Percentiles rank a stretch among this genome's conserved stretches.
These are phyloP conservation scores for Mycena chlorophos DNA, from an alignment of 768 basidiomycete species.

Conservation along the genomic window DNA sequence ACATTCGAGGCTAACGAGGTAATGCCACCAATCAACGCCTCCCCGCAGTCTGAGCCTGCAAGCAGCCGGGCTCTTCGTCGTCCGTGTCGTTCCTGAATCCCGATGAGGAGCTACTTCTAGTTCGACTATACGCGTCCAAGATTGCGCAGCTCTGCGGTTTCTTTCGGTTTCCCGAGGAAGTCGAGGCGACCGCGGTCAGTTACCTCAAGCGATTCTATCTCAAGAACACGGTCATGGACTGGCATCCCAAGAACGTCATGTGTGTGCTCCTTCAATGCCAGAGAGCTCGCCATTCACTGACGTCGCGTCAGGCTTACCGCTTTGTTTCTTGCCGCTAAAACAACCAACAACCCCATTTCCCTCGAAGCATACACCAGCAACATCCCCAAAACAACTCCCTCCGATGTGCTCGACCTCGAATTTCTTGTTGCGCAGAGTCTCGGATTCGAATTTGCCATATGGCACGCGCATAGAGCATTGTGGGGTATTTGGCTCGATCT, in stretches of 20 bases:
- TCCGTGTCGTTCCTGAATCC: constrained; percentile 74
- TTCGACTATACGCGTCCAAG: constrained; percentile 86
- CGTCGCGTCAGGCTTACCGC: constrained; percentile 76
- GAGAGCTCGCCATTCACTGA: not conserved
- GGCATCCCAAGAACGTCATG: constrained; percentile 99
- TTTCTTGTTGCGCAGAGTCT: constrained; percentile 95
- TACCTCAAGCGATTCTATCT: constrained; percentile 98
- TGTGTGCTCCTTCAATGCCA: constrained; percentile 38
- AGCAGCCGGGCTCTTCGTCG: constrained; percentile 70
- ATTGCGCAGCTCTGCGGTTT: constrained; percentile 81
- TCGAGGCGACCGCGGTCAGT: constrained; percentile 87
- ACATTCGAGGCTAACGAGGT: constrained; percentile 84
- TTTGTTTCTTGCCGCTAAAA: constrained; percentile 94
- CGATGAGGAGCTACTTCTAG: constrained; percentile 83
- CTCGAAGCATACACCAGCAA: constrained; percentile 81
- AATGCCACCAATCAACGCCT: constrained; percentile 22
- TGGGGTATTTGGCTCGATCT: constrained; percentile 89
- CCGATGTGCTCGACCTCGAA: constrained; percentile 91
- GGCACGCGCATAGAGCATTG: constrained; percentile 85
- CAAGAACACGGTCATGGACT: constrained; percentile 98
- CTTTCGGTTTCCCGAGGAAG: constrained; percentile 88
- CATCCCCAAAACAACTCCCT: constrained; percentile 77
- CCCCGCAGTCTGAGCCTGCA: constrained; percentile 14
- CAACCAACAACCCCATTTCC: constrained; percentile 91
- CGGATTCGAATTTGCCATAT: constrained; percentile 90